These are phyloP conservation scores for Alisma plantagoaquatica DNA, from an alignment of 106 monocot genomes.

Conservation along the genomic window DNA sequence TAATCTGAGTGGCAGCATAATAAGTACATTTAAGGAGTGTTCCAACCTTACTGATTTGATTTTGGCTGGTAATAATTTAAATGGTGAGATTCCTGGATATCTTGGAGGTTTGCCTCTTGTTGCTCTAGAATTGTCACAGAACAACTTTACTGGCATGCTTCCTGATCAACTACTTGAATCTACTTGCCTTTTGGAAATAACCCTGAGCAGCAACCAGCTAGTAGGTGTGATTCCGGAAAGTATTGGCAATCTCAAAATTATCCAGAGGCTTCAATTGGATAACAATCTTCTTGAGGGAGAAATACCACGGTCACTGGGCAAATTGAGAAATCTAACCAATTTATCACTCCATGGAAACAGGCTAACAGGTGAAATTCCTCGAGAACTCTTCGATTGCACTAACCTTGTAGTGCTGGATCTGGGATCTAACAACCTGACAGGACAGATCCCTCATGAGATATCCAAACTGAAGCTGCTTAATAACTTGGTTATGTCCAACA, in stretches of 20 bases:
- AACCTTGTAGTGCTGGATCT: conserved; percentile 69
- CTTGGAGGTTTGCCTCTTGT: conserved; percentile 67
- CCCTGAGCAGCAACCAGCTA: conserved; percentile 48
- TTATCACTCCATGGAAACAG: conserved; percentile 74
- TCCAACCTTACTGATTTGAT: conserved; percentile 56
- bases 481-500: conserved; percentile 69
- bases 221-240: conserved; percentile 46
- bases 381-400: conserved; percentile 60
- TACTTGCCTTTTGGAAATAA: conserved; percentile 49
- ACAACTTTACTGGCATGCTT: conserved; percentile 67
- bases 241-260: conserved; percentile 19
- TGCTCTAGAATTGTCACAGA: conserved; percentile 68
- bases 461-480: conserved; percentile 60
- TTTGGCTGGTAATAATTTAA: conserved; percentile 46
- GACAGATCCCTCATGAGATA: conserved; percentile 51
- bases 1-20: conserved; percentile 51
- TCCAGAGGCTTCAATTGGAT: conserved; percentile 61
- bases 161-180: conserved; percentile 51
- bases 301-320: conserved; percentile 75
- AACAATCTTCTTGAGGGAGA: conserved; percentile 62
- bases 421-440: conserved; percentile 50
- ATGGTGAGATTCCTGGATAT: conserved; percentile 68
- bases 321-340: conserved; percentile 67
- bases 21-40: conserved; percentile 47
- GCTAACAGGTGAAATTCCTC: conserved; percentile 63